A percentile compares a stretch with the other conserved stretches of the same genome.
phyloP scores from a whole-genome alignment of 352 stramenopile species.

The Pythium rishiriense region DNA sequence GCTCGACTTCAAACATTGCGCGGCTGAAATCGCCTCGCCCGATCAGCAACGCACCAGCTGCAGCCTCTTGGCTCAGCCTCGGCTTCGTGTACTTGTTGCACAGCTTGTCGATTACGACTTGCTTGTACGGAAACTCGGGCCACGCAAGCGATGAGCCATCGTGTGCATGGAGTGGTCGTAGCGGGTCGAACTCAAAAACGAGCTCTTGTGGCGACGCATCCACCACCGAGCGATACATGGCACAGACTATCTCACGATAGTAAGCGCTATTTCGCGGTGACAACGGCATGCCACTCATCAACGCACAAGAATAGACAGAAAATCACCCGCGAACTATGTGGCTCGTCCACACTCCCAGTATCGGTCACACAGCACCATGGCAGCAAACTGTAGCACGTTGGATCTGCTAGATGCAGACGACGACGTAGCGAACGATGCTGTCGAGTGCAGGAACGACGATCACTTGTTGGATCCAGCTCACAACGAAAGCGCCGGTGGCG shows the following conservation, averaged over 20 bases:
- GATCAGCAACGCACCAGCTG: constrained; percentile 57
- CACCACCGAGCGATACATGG: constrained; percentile 53
- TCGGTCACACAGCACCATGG: background rate
- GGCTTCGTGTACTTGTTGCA: constrained; percentile 30
- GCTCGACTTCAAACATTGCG: constrained; percentile 49
- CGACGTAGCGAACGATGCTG: background rate
- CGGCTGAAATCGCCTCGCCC: constrained; percentile 38
- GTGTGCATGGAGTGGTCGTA: constrained; percentile 46
- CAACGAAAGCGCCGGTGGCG: too few relatives aligned
- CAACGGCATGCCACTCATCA: background rate
- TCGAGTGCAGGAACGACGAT: background rate
- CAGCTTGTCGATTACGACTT: constrained; percentile 58
- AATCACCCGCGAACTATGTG: too few relatives aligned
- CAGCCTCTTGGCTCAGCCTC: constrained; percentile 36
- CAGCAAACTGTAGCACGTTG: constrained; percentile 10
- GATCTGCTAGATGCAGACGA: constrained; percentile 16
- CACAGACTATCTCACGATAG: too few relatives aligned
- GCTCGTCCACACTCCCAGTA: too few relatives aligned
- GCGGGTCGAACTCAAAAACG: constrained; percentile 56
- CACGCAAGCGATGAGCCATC: constrained; percentile 46
- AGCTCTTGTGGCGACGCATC: constrained; percentile 33
- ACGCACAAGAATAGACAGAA: constrained; percentile 21
- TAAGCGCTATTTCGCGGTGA: too few relatives aligned
- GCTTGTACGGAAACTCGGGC: constrained; percentile 73
- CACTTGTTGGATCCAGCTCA: background rate